A percentile compares a stretch with the other conserved stretches of the same genome.
phyloP scores from a whole-genome alignment of 306 rosid genomes.

The Sicyos edulis region DNA sequence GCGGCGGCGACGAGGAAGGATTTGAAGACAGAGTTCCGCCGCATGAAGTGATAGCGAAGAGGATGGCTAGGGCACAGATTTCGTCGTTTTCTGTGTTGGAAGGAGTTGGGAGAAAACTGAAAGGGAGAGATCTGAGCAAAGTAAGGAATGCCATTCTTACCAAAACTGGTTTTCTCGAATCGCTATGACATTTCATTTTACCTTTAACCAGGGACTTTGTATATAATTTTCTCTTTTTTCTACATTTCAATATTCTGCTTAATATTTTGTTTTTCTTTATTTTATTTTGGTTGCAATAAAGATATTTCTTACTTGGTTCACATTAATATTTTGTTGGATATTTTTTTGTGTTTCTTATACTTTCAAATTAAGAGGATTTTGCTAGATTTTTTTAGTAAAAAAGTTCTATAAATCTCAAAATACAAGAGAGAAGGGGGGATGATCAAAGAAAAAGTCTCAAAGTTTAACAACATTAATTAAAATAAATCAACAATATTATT shows the following conservation, averaged over 20 bases:
- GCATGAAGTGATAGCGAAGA: conserved; percentile 72
- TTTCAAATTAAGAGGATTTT: too few relatives aligned
- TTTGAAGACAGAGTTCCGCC: conserved; percentile 43
- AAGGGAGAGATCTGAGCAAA: conserved; percentile 88
- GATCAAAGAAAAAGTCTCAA: too few relatives aligned
- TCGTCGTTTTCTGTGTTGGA: conserved; percentile 87
- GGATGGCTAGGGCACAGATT: conserved; percentile 69
- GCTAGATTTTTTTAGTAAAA: too few relatives aligned
- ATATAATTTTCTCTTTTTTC: not conserved
- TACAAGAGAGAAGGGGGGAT: too few relatives aligned
- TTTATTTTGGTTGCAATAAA: too few relatives aligned
- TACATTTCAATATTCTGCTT: not conserved
- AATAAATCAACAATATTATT: too few relatives aligned
- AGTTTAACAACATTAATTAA: too few relatives aligned
- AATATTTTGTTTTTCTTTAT: too few relatives aligned
- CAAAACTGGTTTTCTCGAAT: conserved; percentile 84
- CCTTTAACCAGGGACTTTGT: not conserved
- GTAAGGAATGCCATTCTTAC: conserved; percentile 71
- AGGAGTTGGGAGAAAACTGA: conserved; percentile 89
- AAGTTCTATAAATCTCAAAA: too few relatives aligned
- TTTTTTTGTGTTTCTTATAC: too few relatives aligned
- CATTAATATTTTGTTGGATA: too few relatives aligned
- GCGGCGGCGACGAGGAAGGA: conserved; percentile 1
- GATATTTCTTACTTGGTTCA: too few relatives aligned
- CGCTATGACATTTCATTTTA: conserved; percentile 7